These are phyloP conservation scores for Lactarius vividus DNA, from an alignment of 768 basidiomycete genomes.

Conservation along the genomic window DNA sequence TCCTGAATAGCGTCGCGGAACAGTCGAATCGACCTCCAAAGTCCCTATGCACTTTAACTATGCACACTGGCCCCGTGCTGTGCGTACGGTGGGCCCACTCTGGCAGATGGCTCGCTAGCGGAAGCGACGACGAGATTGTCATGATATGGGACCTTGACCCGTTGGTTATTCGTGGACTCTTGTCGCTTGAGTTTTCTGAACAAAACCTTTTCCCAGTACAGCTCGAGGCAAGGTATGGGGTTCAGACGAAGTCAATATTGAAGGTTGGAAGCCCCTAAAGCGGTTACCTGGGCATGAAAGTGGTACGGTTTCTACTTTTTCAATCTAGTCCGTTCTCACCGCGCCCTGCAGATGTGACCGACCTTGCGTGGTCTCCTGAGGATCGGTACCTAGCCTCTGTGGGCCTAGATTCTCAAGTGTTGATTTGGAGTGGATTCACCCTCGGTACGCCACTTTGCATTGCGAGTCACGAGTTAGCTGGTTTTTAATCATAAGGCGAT, in stretches of 20 bases:
- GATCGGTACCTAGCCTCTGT: slow-evolving; percentile 93
- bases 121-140: slow-evolving; percentile 92
- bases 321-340: slow-evolving; percentile 13
- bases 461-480: neutral
- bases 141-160: slow-evolving; percentile 98
- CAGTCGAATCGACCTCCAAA: slow-evolving; percentile 73
- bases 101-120: slow-evolving; percentile 91
- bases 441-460: slow-evolving; percentile 54
- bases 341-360: slow-evolving; percentile 72
- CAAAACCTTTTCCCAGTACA: slow-evolving; percentile 42
- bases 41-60: slow-evolving; percentile 83
- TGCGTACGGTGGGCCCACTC: slow-evolving; percentile 92
- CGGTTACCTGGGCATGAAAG: slow-evolving; percentile 92
- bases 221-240: slow-evolving; percentile 91
- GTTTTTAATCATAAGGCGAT: neutral
- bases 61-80: slow-evolving; percentile 93
- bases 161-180: slow-evolving; percentile 49
- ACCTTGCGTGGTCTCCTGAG: slow-evolving; percentile 92
- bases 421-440: slow-evolving; percentile 93
- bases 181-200: neutral
- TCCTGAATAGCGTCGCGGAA: slow-evolving; percentile 72
- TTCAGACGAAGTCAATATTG: slow-evolving; percentile 91
- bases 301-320: slow-evolving; percentile 48
- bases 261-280: slow-evolving; percentile 94
- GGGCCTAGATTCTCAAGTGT: slow-evolving; percentile 85